Conservation (phyloP, 148 eudicot genomes). For the Rhododendron simsii region DNA sequence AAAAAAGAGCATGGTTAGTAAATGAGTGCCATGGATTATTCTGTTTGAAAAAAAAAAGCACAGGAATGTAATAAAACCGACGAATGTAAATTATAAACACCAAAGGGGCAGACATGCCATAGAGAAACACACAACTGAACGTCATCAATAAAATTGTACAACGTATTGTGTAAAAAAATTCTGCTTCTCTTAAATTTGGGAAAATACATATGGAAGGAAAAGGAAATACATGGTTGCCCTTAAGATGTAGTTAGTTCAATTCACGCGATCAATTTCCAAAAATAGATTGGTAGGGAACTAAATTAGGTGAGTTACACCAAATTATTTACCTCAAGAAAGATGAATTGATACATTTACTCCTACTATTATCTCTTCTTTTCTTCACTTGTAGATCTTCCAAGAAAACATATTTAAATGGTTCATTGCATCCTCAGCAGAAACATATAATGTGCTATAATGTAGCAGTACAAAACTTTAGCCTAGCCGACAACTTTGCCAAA, state of each 20-base stretch:
- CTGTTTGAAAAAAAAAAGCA: not conserved
- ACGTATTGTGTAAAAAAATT: not conserved
- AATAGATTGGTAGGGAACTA: not conserved
- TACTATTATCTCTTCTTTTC: not conserved
- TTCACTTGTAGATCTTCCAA: conserved; percentile 1
- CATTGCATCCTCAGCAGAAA: not conserved
- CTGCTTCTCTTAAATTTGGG: not conserved
- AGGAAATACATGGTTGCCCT: not conserved
- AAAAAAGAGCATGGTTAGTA: not conserved
- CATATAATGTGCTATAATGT: not conserved
- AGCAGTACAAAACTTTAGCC: not conserved
- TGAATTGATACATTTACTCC: not conserved
- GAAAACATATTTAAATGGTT: not conserved
- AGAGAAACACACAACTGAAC: not conserved
- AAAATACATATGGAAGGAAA: not conserved
- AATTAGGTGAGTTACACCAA: not conserved
- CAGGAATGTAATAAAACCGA: not conserved
- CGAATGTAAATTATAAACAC: not conserved
- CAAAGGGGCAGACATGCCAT: not conserved
- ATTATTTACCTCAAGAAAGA: not conserved
- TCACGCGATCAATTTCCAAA: not conserved
- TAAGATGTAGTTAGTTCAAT: not conserved
- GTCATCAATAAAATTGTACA: not conserved
- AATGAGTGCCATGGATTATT: not conserved
- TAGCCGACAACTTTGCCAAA: not conserved